Base-by-base conservation (phyloP, 345 rosid species). In the Melastoma malabathricum region DNA sequence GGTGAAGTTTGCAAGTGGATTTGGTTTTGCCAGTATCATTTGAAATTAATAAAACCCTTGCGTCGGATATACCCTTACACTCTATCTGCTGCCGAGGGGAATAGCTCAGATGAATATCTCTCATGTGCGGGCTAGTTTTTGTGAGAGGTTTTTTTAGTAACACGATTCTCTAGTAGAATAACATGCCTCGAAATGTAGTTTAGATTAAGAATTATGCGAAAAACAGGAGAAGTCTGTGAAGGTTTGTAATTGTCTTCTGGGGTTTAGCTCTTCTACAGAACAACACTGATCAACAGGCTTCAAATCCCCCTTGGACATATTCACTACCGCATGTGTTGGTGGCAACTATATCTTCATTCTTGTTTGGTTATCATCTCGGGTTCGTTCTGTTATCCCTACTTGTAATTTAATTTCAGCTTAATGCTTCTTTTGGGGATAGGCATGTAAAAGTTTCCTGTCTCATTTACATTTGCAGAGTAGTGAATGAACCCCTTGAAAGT, bases 341-440 rank as follows among this genome's bases (percentile, higher is more conserved):
- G 44, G 98, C 94, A 48, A 83, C 97, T 12, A 56, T 92, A 59
- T 63, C 82, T 13, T 81, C 98, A 6, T 81, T 92, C 73, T 64
- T 92, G 43, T 92, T 80, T 56, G 98, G 98, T 58, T 92, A 92
- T 63, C 98, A 92, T 68, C 71, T 92, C 31, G 98, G 97, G 98
- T 92, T 59, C 39, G 85, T 69, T 19, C 63, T 54, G 52, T 68
- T 38, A 52, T 59, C 48, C 34, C 5, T 43, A 52, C 46, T 50
- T 25, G 18, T 15, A 34, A 18, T 39, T 48, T 54, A 48, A 19
- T 52, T 14, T 31, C 38, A 48, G 38, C 23, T 66, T 46, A 15
- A 10, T 18, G 27, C 16, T 41, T 43, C 10, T 25, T 10, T 18
- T 18, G 14, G 10, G 18, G 56, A 39, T 38, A 39, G 25, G 0